phyloP scores from a whole-genome alignment of 2,329 filamentous ascomycete genomes.

The Xylaria sp. region DNA sequence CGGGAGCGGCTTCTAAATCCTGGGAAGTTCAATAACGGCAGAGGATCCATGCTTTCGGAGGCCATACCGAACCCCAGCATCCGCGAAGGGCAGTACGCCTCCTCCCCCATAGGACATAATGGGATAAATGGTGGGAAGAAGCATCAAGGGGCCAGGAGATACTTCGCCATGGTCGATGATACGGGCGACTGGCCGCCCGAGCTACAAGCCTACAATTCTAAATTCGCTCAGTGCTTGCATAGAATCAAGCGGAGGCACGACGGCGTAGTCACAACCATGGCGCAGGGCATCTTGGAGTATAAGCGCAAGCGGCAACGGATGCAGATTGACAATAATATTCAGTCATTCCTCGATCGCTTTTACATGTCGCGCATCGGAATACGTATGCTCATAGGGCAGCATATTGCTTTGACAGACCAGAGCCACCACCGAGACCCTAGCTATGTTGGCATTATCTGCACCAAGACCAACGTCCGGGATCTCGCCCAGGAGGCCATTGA shows the following conservation, averaged over 20 bases:
- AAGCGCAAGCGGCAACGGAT: constrained; percentile 96
- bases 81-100: constrained; percentile 81
- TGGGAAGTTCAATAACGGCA: constrained; percentile 62
- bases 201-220: constrained; percentile 91
- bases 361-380: constrained; percentile 99
- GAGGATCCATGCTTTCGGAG: constrained; percentile 77
- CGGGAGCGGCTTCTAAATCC: constrained; percentile 82
- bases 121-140: constrained; percentile 59
- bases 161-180: constrained; percentile 94
- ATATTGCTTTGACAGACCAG: constrained; percentile 96
- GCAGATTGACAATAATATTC: constrained; percentile 98
- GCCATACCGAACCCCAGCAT: constrained; percentile 92
- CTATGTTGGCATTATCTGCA: constrained; percentile 99
- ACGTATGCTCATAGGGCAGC: constrained; percentile 98
- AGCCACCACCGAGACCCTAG: constrained; percentile 87
- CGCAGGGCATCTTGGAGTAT: constrained; percentile 97
- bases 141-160: constrained; percentile 72
- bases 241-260: constrained; percentile 97
- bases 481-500: constrained; percentile 97
- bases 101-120: constrained; percentile 62
- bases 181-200: constrained; percentile 91
- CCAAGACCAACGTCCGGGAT: constrained; percentile 95
- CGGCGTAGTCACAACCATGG: constrained; percentile 96
- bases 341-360: constrained; percentile 97
- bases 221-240: constrained; percentile 88